phyloP scores from a whole-genome alignment of 2,329 filamentous ascomycete species.

The Coniochaeta sp. region DNA sequence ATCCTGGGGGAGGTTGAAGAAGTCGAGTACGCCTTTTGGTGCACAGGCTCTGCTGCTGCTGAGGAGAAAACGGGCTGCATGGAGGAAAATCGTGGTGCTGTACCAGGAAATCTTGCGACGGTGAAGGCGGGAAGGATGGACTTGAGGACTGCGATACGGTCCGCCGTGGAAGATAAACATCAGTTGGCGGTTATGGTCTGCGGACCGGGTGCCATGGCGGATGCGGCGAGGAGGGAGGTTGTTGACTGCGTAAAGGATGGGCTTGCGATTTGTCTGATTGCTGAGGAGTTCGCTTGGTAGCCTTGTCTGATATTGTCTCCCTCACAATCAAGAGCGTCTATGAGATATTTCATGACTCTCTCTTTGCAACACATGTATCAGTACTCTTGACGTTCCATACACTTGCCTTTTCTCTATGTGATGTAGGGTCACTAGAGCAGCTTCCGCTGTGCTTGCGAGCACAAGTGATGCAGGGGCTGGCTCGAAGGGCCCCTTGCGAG shows the following conservation, averaged over 20 bases:
- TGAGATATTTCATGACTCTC: too few relatives aligned
- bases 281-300: conserved; percentile 19
- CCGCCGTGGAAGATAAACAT: background rate
- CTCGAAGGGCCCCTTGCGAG: too few relatives aligned
- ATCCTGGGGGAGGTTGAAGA: background rate
- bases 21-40: background rate
- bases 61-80: background rate
- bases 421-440: too few relatives aligned
- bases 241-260: conserved; percentile 14
- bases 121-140: background rate
- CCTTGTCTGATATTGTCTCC: background rate
- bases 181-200: conserved; percentile 18
- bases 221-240: conserved; percentile 16
- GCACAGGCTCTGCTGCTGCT: background rate
- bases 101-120: background rate
- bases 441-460: too few relatives aligned
- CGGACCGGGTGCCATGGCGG: conserved; percentile 19
- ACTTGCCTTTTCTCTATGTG: too few relatives aligned
- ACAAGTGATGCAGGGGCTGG: too few relatives aligned
- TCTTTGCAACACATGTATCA: background rate
- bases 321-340: too few relatives aligned
- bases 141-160: background rate
- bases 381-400: background rate
- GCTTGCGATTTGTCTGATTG: conserved; percentile 10
- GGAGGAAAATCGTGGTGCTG: background rate